Evolutionary conservation across 1,284 basidiomycete genomes (phyloP).

Genomic region (Trichosporon faecale): DNA sequence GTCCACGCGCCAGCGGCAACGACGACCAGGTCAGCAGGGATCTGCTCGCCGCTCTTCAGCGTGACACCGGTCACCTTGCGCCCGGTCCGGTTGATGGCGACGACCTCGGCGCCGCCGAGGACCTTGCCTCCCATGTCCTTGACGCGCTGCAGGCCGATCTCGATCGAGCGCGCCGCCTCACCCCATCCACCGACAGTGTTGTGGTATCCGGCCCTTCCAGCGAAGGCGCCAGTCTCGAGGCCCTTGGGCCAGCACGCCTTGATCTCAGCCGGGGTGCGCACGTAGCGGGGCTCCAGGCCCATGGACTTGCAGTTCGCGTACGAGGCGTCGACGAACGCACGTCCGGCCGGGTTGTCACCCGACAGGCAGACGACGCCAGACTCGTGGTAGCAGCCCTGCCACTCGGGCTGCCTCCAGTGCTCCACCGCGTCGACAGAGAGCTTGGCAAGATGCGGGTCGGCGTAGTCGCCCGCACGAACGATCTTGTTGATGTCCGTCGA

Average conservation of each 20-base stretch:
- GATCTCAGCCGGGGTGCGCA: slow-evolving; percentile 29
- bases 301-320: slow-evolving; percentile 37
- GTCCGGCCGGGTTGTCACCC: slow-evolving; percentile 28
- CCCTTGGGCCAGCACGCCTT: slow-evolving; percentile 23
- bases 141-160: slow-evolving; percentile 61
- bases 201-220: slow-evolving; percentile 59
- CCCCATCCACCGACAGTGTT: slow-evolving; percentile 84
- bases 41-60: slow-evolving; percentile 60
- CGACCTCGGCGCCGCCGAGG: slow-evolving; percentile 60
- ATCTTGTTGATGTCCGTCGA: slow-evolving; percentile 41
- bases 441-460: slow-evolving; percentile 39
- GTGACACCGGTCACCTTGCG: slow-evolving; percentile 62
- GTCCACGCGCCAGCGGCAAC: slow-evolving; percentile 59
- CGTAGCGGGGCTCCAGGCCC: slow-evolving; percentile 31
- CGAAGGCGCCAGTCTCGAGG: slow-evolving; percentile 34
- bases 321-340: slow-evolving; percentile 39
- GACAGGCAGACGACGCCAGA: slow-evolving; percentile 45
- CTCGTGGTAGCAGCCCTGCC: slow-evolving; percentile 77
- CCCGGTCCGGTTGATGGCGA: slow-evolving; percentile 46
- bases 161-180: slow-evolving; percentile 67
- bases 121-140: slow-evolving; percentile 62
- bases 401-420: slow-evolving; percentile 55
- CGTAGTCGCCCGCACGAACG: slow-evolving; percentile 51
- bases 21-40: slow-evolving; percentile 45
- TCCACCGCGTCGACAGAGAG: slow-evolving; percentile 49